Base-by-base conservation (phyloP, 805 yeast genomes). In the Cyberlindnera mrakii region DNA sequence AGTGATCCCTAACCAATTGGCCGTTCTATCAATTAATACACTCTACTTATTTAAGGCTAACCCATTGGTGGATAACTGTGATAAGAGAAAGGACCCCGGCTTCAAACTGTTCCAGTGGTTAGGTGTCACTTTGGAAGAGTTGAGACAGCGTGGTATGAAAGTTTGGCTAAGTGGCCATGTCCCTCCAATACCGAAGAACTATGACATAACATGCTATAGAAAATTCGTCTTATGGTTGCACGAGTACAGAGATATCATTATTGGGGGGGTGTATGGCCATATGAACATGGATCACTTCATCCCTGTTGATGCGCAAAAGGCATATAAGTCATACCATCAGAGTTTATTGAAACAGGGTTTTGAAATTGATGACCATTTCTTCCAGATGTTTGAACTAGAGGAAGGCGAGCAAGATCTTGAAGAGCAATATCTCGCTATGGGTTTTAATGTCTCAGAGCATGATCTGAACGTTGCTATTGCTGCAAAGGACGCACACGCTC, bases 101-200 rank as follows among this genome's bases (percentile, higher is more conserved):
- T 86, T 82, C 58, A 77, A 80, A 54, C 65, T 84, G 40, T 75
- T 86, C 50, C 70, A 78, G 47, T 87, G 96, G 96, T 63, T 88
- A 6, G 91, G 93, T 3, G 71, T 75, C 37, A 80, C 82, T 3
- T 67, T 88, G 47, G 76, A 80, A 56, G 95, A 86, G 59, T 64
- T 87, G 64, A 71, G 96, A 54, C 65, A 69, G 18, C 67, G 95
- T 47, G 75, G 77, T 15, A 81, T 87, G 78, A 87, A 87, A 64
- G 95, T 84, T 15, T 88, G 95, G 95, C 64, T 87, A 18, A 70
- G 82, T 35, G 95, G 96, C 5, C 96, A 87, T 66, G 95, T 88
- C 14, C 96, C 96, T 3, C 95, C 96, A 5, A 76, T 82, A 37
- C 79, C 80, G 20, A 86, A 86, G 60, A 87, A 87, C 59, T 78